phyloP scores from a whole-genome alignment of 306 rosid species.

The Arachis stenosperma region DNA sequence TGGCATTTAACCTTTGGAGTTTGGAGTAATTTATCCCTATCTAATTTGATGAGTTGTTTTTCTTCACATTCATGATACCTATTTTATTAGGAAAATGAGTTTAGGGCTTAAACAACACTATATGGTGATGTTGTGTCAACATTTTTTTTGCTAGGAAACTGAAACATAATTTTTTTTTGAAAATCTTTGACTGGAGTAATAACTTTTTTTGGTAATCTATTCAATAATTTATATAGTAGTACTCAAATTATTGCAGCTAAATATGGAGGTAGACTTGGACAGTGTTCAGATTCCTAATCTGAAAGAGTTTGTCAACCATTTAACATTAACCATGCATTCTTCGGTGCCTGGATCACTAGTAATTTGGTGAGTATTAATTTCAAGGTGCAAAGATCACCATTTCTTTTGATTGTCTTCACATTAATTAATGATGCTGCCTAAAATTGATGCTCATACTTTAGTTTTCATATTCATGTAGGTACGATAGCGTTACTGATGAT shows the following conservation, averaged over 20 bases:
- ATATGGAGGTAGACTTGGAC: conserved; percentile 74
- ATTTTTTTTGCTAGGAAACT: not conserved
- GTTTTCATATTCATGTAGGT: conserved; percentile 60
- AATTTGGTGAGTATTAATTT: conserved; percentile 63
- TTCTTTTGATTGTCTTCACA: not conserved
- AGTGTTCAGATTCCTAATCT: conserved; percentile 58
- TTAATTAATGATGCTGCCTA: conserved; percentile 5
- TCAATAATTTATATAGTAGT: conserved; percentile 21
- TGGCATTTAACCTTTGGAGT: too few species aligned
- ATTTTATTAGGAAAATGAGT: not conserved
- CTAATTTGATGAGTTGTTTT: not conserved
- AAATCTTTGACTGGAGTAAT: not conserved
- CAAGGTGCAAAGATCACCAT: not conserved
- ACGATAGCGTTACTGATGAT: conserved; percentile 78
- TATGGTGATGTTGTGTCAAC: too few species aligned
- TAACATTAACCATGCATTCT: conserved; percentile 72
- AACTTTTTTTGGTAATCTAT: not conserved
- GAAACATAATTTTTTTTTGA: not conserved
- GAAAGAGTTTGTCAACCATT: conserved; percentile 79
- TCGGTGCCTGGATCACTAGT: conserved; percentile 81
- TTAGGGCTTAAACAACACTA: too few species aligned
- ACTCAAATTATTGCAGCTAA: conserved; percentile 66
- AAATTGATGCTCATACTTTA: conserved; percentile 35
- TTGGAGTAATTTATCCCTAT: not conserved
- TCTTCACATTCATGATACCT: not conserved